These are phyloP conservation scores for Mucuna pruriens DNA, from an alignment of 306 rosid genomes.

Conservation along the genomic window DNA sequence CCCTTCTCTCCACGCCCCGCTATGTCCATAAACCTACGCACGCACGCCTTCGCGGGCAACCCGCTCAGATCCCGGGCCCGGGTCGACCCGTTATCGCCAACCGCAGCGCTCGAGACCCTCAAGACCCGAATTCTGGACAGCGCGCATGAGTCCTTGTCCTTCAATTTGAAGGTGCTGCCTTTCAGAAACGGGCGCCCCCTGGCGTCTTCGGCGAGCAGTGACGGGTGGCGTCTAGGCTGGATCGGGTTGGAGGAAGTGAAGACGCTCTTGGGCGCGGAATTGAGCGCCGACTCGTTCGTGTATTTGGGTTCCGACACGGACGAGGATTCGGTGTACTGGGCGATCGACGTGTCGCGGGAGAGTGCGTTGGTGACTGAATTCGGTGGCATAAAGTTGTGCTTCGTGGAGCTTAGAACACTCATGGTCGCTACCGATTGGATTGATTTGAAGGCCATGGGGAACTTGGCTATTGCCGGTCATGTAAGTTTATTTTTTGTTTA, in stretches of 20 bases:
- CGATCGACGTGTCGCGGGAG: constrained; percentile 68
- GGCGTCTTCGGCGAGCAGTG: constrained; percentile 51
- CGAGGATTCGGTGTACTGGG: constrained; percentile 73
- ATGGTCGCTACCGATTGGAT: constrained; percentile 97
- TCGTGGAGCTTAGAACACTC: constrained; percentile 81
- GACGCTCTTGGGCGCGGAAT: constrained; percentile 41
- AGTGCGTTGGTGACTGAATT: constrained; percentile 50
- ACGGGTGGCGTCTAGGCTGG: constrained; percentile 82
- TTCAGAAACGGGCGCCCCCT: constrained; percentile 73
- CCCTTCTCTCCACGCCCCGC: constrained; percentile 40
- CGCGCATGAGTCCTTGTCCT: constrained; percentile 45
- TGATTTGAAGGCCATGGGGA: constrained; percentile 62
- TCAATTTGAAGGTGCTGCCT: constrained; percentile 67
- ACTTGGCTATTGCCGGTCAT: constrained; percentile 92
- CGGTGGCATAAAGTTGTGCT: constrained; percentile 47
- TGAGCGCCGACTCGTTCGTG: constrained; percentile 64
- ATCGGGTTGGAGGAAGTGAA: constrained; percentile 56
- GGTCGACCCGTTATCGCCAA: constrained; percentile 58
- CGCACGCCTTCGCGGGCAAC: constrained; percentile 80
- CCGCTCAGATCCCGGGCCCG: constrained; percentile 61
- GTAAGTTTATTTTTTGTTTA: constrained; percentile 45
- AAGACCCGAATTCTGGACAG: constrained; percentile 54
- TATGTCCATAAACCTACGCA: constrained; percentile 61
- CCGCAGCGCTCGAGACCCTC: constrained; percentile 60
- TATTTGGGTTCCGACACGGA: constrained; percentile 70